phyloP scores from a whole-genome alignment of 192 early-diverging fungal species.

The Dissophora globulifera region DNA sequence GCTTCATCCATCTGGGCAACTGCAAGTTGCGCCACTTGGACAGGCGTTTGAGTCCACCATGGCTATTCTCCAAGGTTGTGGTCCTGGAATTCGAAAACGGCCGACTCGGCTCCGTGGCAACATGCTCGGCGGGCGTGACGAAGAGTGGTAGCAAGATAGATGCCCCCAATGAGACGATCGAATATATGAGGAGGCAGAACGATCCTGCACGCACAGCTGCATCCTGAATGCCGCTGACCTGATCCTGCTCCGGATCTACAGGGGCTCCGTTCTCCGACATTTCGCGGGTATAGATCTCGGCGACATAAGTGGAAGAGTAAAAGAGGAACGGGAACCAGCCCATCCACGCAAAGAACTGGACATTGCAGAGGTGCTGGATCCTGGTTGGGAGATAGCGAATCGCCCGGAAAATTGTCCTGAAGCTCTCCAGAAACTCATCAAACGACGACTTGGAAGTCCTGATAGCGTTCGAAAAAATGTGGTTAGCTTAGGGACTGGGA shows the following conservation, averaged over 20 bases:
- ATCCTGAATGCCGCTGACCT: constrained; percentile 45
- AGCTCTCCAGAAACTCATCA: constrained; percentile 28
- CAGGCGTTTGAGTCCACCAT: neutral
- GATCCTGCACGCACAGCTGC: constrained; percentile 85
- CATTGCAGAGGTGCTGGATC: constrained; percentile 82
- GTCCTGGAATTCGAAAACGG: constrained; percentile 20
- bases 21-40: constrained; percentile 7
- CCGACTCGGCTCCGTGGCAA: constrained; percentile 1
- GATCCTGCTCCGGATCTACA: constrained; percentile 25
- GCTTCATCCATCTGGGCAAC: constrained; percentile 13
- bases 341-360: constrained; percentile 98
- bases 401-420: constrained; percentile 47
- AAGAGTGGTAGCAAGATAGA: constrained; percentile 61
- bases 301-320: constrained; percentile 75
- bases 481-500: no score
- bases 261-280: neutral
- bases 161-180: constrained; percentile 77
- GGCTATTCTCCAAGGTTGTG: neutral
- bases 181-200: constrained; percentile 84
- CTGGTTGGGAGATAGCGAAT: constrained; percentile 75
- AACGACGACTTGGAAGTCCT: constrained; percentile 28
- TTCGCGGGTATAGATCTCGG: constrained; percentile 59
- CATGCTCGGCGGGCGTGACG: constrained; percentile 23
- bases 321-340: constrained; percentile 96
- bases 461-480: no score